Conservation (phyloP, 768 basidiomycete species). For the Termitomyces sp. region DNA sequence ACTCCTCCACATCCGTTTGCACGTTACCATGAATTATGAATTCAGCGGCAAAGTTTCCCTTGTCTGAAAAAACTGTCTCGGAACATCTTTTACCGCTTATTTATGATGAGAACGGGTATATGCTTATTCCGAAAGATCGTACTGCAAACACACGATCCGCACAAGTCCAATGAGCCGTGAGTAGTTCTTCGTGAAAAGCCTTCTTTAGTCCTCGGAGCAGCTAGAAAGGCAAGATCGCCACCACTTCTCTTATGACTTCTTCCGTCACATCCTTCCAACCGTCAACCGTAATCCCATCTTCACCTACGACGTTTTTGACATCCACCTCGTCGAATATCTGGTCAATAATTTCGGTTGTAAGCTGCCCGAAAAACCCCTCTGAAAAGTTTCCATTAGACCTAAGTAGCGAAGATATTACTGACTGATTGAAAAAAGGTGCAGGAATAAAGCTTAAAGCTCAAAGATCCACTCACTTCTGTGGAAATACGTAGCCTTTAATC, state of each 20-base stretch:
- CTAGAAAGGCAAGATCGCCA: not conserved
- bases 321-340: not conserved
- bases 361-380: not conserved
- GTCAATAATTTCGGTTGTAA: not conserved
- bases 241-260: not conserved
- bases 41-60: too few relatives aligned
- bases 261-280: constrained; percentile 6
- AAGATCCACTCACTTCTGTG: not conserved
- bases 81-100: too few relatives aligned
- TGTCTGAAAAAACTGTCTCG: too few relatives aligned
- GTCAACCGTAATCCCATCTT: not conserved
- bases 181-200: not conserved
- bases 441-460: not conserved
- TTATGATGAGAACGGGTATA: too few relatives aligned
- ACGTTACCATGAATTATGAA: too few relatives aligned
- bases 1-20: too few relatives aligned
- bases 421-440: not conserved
- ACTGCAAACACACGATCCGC: too few relatives aligned
- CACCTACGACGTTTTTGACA: not conserved
- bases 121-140: too few relatives aligned
- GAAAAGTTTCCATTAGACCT: not conserved
- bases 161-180: not conserved
- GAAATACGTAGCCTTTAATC: not conserved
- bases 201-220: not conserved
- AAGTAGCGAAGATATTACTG: too few relatives aligned